Evolutionary conservation across 1,284 basidiomycete genomes (phyloP), one percentile per base, ranked within the genome.

Genomic region (Tilletia walkeri): DNA sequence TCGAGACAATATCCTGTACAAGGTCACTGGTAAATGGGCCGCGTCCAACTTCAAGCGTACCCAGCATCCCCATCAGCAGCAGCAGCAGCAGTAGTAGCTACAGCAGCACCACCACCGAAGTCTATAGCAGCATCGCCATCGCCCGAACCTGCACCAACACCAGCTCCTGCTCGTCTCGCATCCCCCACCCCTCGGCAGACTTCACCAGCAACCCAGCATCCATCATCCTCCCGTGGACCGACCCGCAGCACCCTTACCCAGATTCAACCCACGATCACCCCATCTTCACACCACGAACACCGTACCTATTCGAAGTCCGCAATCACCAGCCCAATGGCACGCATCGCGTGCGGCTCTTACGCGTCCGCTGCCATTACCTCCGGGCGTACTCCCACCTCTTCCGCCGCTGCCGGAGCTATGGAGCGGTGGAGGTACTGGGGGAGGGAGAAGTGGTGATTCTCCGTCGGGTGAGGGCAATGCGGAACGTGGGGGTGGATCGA

Each of bases 251-350:
- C 24, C 24, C 24, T 9, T 45, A 7, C 41, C 41, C 41, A 45
- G 41, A 45, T 9, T 14, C 9, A 45, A 45, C 14, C 14, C 41
- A 7, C 30, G 59, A 63, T 16, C 59, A 14, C 36, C 59, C 39
- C 59, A 63, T 39, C 4, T 39, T 4, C 34, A 16, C 30, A 41
- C 18, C 34, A 5, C 36, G 18, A 16, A 9, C 7, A 41, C 7
- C 5, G 34, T 14, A 16, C 59, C 59, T 14, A 16, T 38, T 4
- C 59, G 59, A 18, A 38, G 34, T 18, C 59, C 59, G 7, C 59
- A 18, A 18, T 34, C 41, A 14, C 59, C 59, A 63, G 59, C 59
- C 5, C 59, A 63, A 39, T 63, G 59, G 59, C 59, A 39, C 18
- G 59, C 59, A n/a, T 38, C 30, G 18, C 34, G 59, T 9, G 59